Base-by-base conservation (phyloP, 257 asterid species). In the Ilex asprella region DNA sequence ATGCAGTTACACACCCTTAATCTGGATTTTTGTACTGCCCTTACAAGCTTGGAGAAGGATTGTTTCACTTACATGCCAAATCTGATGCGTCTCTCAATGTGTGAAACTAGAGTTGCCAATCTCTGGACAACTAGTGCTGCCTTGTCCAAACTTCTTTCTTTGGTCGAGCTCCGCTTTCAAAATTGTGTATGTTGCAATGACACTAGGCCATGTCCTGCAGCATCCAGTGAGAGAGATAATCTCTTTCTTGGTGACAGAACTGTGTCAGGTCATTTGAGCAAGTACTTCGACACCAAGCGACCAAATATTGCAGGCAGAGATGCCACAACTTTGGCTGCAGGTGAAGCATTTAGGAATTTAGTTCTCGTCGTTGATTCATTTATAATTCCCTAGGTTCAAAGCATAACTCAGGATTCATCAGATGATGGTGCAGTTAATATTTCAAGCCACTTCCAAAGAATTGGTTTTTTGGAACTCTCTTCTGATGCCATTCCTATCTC, bases 81-180 rank as follows among this genome's bases (percentile, higher is more conserved):
- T 53, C 71, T 91, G 65, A 84, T 76, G 70, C 68, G 70, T 75
- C 95, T 91, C 74, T 91, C 98, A 31, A 63, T 91, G 50, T 84
- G 96, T 64, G 98, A 72, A 74, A 91, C 98, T 64, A 82, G 91
- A 79, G 79, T 91, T 71, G 57, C 83, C 66, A 91, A 91, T 77
- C 75, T 88, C 76, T 91, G 96, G 96, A 91, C 96, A 67, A 85
- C 94, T 64, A 75, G 71, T 73, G 86, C 96, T 44, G 95, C 98
- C 64, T 72, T 91, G 67, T 39, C 80, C 56, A 91, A 84, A 77
- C 93, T 88, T 63, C 88, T 89, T 46, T 81, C 84, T 32, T 82
- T 91, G 71, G 82, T 71, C 63, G 95, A 85, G 72, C 93, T 91
- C 41, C 84, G 95, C 55, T 91, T 91, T 70, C 96, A 91, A 63